A percentile compares a stretch with the other conserved stretches of the same genome.
phyloP scores from a whole-genome alignment of 2,329 filamentous ascomycete genomes.

The Cladosporium sp. region DNA sequence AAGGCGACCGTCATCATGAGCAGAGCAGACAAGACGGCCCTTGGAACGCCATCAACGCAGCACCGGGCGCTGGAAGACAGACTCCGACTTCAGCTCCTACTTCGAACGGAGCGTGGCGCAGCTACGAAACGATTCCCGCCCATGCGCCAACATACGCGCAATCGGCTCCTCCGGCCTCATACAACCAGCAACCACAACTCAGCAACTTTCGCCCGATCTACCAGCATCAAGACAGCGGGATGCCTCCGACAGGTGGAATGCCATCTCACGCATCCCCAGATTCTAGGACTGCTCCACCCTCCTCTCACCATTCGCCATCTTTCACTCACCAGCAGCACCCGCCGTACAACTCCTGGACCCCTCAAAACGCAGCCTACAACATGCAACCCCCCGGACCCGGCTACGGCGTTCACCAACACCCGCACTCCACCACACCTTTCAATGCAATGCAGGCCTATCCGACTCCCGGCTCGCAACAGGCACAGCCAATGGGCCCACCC shows the following conservation, averaged over 20 bases:
- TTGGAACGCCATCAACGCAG: conserved; percentile 36
- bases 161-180: conserved; percentile 9
- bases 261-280: conserved; percentile 25
- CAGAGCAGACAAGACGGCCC: conserved; percentile 26
- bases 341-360: conserved; percentile 18
- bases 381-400: conserved; percentile 13
- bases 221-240: conserved; percentile 14
- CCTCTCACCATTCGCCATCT: conserved; percentile 21
- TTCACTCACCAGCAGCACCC: conserved; percentile 17
- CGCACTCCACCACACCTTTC: neutral
- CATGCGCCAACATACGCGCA: conserved; percentile 15
- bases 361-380: conserved; percentile 17
- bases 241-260: conserved; percentile 14
- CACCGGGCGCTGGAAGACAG: conserved; percentile 22
- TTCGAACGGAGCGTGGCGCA: conserved; percentile 23
- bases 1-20: conserved; percentile 17
- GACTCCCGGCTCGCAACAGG: conserved; percentile 8
- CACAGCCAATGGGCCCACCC: conserved; percentile 8
- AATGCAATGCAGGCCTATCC: conserved; percentile 4
- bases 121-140: conserved; percentile 24
- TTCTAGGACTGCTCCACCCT: conserved; percentile 20
- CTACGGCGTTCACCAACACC: neutral
- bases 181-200: conserved; percentile 14
- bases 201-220: conserved; percentile 25
- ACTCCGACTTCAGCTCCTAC: conserved; percentile 18